Evolutionary conservation across 352 stramenopile genomes (phyloP), one percentile per base, ranked within the genome.

Genomic region (Phytophthora europaea): DNA sequence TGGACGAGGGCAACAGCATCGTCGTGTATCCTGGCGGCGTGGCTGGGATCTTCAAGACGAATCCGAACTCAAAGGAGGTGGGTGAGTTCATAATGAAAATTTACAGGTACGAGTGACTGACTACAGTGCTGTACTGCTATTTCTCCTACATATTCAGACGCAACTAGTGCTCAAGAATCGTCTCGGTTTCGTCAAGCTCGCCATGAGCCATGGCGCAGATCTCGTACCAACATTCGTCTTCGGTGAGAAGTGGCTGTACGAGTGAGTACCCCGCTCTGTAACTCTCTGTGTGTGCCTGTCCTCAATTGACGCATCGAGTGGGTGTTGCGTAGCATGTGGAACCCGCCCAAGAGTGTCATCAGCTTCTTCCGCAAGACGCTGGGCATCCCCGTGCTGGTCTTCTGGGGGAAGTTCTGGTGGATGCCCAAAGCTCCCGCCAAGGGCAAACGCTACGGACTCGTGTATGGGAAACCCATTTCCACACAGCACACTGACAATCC

Each of bases 401-500:
- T 93, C 76, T 93, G 86, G 86, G 86, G 86, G 0, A 81, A 83
- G 16, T 91, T 91, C 83, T 68, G 87, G 56, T 94, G 87, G 87
- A 83, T 90, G 79, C 87, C 87, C 2, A 78, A 83, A 13, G 63
- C 67, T 6, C 75, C 76, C 0, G 71, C 83, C 0, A 68, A 75
- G 65, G 84, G 76, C n/a, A 94, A 94, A 70, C 61, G 26, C 2
- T 91, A 86, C 54, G 87, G 84, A 33, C 67, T 92, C 22, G 86
- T 92, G 16, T 92, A 91, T 56, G 87, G 87, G 57, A 90, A 83
- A 61, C 84, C 87, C 2, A 87, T 94, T 61, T 6, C 71, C 6
- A 81, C 85, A 16, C 62, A 64, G 47, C 74, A 78, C 36, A 84
- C 68, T 7, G 61, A 68, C 6, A 73, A 85, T 26, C 87, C 87